Conservation (phyloP, 2,329 filamentous ascomycete species). For the Xylariaceae sp. region DNA sequence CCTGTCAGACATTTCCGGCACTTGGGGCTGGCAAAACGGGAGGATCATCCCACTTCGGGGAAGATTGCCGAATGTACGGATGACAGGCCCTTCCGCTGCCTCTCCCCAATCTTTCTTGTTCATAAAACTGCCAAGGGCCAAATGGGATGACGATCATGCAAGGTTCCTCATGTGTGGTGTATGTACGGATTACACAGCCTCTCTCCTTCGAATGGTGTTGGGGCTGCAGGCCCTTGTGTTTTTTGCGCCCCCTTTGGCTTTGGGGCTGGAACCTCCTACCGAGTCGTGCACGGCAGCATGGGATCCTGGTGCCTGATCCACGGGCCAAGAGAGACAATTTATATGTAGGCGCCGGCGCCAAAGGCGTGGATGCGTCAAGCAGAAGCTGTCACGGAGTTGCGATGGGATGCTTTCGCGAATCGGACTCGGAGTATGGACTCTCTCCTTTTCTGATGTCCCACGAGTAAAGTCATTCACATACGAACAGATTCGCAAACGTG, state of each 20-base stretch:
- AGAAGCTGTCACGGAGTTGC: constrained; percentile 2
- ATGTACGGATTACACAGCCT: constrained; percentile 8
- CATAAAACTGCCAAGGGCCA: background rate
- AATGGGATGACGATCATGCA: constrained; percentile 5
- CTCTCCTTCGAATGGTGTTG: background rate
- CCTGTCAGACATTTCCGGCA: background rate
- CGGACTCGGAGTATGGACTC: background rate
- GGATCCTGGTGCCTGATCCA: constrained; percentile 13
- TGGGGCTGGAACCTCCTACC: constrained; percentile 11
- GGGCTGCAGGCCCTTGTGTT: constrained; percentile 4
- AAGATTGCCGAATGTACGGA: background rate
- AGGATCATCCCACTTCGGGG: background rate
- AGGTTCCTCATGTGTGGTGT: constrained; percentile 4
- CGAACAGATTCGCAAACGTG: background rate
- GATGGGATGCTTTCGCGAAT: constrained; percentile 6
- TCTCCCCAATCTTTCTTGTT: no score
- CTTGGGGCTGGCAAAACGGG: background rate
- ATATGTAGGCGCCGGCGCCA: constrained; percentile 15
- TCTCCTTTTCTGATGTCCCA: constrained; percentile 9
- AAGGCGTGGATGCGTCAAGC: constrained; percentile 7
- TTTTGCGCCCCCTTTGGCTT: background rate
- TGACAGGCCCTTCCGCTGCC: background rate
- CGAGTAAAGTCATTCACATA: constrained; percentile 5
- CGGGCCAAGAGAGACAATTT: background rate
- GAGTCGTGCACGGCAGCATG: constrained; percentile 6